phyloP scores from a whole-genome alignment of 768 basidiomycete genomes.

The Boletus pseudopeckii region DNA sequence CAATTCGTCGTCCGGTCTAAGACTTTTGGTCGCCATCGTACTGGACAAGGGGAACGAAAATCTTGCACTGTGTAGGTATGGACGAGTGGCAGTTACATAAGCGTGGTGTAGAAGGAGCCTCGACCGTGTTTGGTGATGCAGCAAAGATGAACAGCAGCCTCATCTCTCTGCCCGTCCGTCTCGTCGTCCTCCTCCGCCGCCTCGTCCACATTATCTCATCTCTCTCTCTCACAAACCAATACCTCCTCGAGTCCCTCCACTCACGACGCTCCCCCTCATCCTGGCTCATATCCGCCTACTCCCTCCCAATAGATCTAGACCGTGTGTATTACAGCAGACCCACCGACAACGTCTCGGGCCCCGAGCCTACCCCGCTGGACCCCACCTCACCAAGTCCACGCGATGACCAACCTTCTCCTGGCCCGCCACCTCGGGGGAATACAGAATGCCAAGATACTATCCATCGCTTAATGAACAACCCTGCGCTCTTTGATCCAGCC shows the following conservation, averaged over 20 bases:
- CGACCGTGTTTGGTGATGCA: not conserved
- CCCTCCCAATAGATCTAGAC: not conserved
- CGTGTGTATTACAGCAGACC: not conserved
- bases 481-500: conserved; percentile 73
- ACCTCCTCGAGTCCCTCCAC: not conserved
- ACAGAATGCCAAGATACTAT: conserved; percentile 44
- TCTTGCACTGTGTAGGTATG: too few species aligned
- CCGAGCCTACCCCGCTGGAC: not conserved
- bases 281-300: conserved; percentile 14
- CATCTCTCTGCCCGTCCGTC: conserved; percentile 52
- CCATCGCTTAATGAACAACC: conserved; percentile 70
- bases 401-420: conserved; percentile 1
- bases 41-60: too few species aligned
- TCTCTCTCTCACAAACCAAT: conserved; percentile 64
- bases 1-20: too few species aligned
- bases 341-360: not conserved
- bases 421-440: conserved; percentile 17
- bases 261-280: conserved; percentile 4
- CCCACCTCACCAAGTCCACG: conserved; percentile 2
- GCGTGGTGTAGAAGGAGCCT: not conserved
- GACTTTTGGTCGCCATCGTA: too few species aligned
- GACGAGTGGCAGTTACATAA: conserved; percentile 9
- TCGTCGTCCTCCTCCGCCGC: conserved; percentile 59
- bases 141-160: conserved; percentile 34
- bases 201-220: conserved; percentile 66